These are phyloP conservation scores for Solanum medicagineum DNA, from an alignment of 257 asterid species.

Conservation along the genomic window DNA sequence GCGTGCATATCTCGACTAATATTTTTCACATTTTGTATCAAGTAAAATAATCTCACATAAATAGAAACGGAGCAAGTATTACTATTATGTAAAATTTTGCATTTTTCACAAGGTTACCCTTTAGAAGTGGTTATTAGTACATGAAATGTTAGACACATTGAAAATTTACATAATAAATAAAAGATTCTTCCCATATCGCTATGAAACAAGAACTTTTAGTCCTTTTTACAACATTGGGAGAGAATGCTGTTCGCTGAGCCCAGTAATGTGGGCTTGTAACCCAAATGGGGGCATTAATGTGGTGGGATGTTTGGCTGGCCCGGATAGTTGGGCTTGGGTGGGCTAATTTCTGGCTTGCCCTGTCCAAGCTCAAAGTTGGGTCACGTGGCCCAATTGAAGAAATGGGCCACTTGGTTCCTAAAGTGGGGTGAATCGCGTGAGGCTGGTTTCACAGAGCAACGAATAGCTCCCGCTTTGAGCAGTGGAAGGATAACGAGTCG, in stretches of 20 bases:
- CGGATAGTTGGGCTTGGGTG: background rate
- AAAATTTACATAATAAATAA: background rate
- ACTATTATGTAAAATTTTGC: too few relatives aligned
- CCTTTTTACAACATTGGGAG: background rate
- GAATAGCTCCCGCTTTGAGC: background rate
- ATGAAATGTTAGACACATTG: too few relatives aligned
- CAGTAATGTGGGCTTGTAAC: background rate
- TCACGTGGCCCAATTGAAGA: background rate
- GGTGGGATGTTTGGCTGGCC: background rate
- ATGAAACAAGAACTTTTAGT: accelerated
- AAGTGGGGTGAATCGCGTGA: background rate
- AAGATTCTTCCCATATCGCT: background rate
- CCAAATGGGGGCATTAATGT: background rate
- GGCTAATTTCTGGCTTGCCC: background rate
- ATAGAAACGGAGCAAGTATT: too few relatives aligned
- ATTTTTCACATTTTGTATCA: too few relatives aligned
- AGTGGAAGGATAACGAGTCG: background rate
- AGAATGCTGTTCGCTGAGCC: accelerated
- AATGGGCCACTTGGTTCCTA: background rate
- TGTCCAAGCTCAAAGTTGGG: background rate
- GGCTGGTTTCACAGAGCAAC: background rate
- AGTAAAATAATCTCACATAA: too few relatives aligned
- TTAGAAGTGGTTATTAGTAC: too few relatives aligned
- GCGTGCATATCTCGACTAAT: too few relatives aligned
- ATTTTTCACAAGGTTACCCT: too few relatives aligned